These are phyloP conservation scores for Xylariaceae sp. DNA, from an alignment of 2,329 filamentous ascomycete species.

Conservation along the genomic window DNA sequence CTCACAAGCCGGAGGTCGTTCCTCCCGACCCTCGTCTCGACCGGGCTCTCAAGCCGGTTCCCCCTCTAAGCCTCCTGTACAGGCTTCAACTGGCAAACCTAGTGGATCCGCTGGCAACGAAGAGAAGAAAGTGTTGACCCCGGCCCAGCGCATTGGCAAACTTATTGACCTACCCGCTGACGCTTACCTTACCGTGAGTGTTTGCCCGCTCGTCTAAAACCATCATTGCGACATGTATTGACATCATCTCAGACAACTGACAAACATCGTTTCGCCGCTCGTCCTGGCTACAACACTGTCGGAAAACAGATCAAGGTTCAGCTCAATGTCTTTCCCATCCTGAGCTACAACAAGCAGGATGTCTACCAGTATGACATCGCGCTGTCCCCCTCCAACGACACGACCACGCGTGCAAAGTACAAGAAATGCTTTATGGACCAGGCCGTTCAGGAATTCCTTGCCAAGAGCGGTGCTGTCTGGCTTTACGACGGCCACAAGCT, in stretches of 20 bases:
- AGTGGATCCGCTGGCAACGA: slow-evolving; percentile 13
- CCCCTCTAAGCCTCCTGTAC: neutral
- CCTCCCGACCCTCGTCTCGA: slow-evolving; percentile 3
- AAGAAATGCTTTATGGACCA: slow-evolving; percentile 73
- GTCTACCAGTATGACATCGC: slow-evolving; percentile 76
- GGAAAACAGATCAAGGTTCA: slow-evolving; percentile 53
- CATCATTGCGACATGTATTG: slow-evolving; percentile 12
- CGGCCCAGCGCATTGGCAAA: slow-evolving; percentile 35
- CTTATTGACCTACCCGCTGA: slow-evolving; percentile 57
- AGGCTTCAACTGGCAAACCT: neutral
- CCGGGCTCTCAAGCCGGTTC: slow-evolving; percentile 12
- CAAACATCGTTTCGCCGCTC: slow-evolving; percentile 36
- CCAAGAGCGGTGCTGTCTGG: slow-evolving; percentile 48
- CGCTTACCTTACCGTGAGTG: slow-evolving; percentile 45
- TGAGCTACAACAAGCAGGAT: slow-evolving; percentile 51
- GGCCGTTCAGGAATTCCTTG: slow-evolving; percentile 52
- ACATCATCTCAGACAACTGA: slow-evolving; percentile 18
- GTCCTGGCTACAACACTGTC: slow-evolving; percentile 52
- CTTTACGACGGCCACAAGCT: slow-evolving; percentile 82
- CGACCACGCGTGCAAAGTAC: slow-evolving; percentile 49
- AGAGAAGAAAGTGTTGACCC: slow-evolving; percentile 22
- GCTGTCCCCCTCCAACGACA: too few relatives aligned
- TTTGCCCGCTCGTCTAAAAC: neutral
- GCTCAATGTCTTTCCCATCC: slow-evolving; percentile 75
- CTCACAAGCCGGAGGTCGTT: slow-evolving; percentile 1